Conservation (phyloP, 805 yeast genomes). For the Starmerella tilneyi region DNA sequence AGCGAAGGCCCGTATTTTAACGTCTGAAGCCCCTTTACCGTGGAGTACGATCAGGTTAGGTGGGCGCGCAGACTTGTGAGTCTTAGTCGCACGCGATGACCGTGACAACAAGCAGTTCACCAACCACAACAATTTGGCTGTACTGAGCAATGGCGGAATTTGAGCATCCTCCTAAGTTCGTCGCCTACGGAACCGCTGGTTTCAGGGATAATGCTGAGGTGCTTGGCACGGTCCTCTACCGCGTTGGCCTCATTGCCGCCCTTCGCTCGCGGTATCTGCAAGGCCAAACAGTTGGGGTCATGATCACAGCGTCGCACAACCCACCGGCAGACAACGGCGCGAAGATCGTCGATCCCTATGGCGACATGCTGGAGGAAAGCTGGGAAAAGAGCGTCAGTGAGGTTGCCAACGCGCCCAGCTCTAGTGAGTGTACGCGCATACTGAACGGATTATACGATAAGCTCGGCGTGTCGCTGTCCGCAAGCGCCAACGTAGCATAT, state of each 20-base stretch:
- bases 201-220: slow-evolving; percentile 64
- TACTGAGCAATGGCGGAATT: neutral
- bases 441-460: slow-evolving; percentile 35
- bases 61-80: too few relatives aligned
- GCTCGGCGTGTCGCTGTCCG: slow-evolving; percentile 39
- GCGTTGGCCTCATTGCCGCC: slow-evolving; percentile 74
- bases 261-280: slow-evolving; percentile 63
- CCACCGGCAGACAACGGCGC: slow-evolving; percentile 90
- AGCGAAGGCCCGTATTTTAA: too few relatives aligned
- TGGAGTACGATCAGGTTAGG: too few relatives aligned
- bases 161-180: slow-evolving; percentile 19
- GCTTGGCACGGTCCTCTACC: slow-evolving; percentile 70
- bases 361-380: slow-evolving; percentile 70
- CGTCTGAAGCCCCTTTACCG: too few relatives aligned
- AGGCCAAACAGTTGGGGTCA: slow-evolving; percentile 76
- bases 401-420: slow-evolving; percentile 58
- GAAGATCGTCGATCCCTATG: slow-evolving; percentile 85
- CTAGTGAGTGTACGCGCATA: slow-evolving; percentile 36
- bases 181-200: slow-evolving; percentile 94
- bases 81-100: too few relatives aligned
- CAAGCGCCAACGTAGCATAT: slow-evolving; percentile 44
- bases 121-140: neutral
- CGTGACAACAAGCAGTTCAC: neutral
- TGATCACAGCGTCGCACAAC: slow-evolving; percentile 94
- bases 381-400: slow-evolving; percentile 82